Base-by-base conservation (phyloP, 192 early-diverging fungal species). In the Entophlyctis luteolus region DNA sequence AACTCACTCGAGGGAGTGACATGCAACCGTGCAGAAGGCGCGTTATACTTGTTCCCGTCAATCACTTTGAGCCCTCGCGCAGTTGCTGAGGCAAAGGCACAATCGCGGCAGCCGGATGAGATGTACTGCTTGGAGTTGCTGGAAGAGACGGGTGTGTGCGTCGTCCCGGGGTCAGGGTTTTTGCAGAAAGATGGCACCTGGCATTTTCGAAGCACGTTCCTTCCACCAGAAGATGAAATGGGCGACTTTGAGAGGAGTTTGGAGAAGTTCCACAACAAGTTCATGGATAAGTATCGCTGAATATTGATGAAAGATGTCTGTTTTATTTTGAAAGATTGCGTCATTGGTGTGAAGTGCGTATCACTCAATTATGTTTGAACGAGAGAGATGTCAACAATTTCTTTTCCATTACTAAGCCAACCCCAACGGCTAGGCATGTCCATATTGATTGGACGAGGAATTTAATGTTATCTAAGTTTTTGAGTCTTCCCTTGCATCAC, bases 161-260 rank as follows among this genome's bases (percentile, higher is more conserved):
- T 97, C 35, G 91, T 98, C 20, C 89, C 93, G 3, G 96, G 96
- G 22, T 87, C 84, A 33, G 96, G 96, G 34, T 98, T 98, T 70
- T 87, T 89, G 39, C 96, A 98, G 81, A 83, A 84, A 35, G 79
- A 85, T 1, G 89, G 87, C 20, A 98, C 93, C 3, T 94, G 82
- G 77, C 96, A 98, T 77, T 97, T 98, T 86, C 85, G 96, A 63
- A 90, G 89, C 57, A 97, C 96, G 4, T 98, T 98, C 81, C 74
- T 98, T 76, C 94, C 96, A 22, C 91, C 89, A 8, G 93, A 95
- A 76, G 79, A 94, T 42, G 77, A 93, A 33, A 93, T 98, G 88
- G 94, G 94, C 47, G 85, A 78, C 29, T 96, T 98, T 65, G 94
- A 93, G 60, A 67, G 65, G 22, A 80, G 77, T 47, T 81, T 98